Evolutionary conservation across 2,329 filamentous ascomycete genomes (phyloP).

Genomic region (Trichoderma citrinoviride): DNA sequence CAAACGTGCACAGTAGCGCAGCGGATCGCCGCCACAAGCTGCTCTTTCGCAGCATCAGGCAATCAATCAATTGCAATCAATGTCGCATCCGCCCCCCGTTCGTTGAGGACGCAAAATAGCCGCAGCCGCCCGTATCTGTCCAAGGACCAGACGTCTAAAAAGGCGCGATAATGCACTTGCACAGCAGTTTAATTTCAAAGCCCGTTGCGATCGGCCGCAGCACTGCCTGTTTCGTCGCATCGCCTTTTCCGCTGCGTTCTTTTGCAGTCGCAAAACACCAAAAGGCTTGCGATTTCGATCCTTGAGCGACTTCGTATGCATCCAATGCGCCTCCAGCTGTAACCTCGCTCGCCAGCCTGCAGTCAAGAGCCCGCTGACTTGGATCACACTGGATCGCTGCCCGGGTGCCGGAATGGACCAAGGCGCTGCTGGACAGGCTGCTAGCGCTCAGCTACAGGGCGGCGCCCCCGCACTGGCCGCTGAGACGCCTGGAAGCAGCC

Average conservation of each 20-base stretch:
- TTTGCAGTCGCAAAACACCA: slow-evolving; percentile 6
- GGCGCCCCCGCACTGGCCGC: slow-evolving; percentile 13
- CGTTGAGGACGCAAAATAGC: neutral
- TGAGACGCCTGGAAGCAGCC: neutral
- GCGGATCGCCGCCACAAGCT: neutral
- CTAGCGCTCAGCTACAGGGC: slow-evolving; percentile 20
- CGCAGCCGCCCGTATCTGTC: neutral
- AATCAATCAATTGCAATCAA: neutral
- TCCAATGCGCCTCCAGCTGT: neutral
- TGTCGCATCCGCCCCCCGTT: neutral
- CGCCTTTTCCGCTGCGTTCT: neutral
- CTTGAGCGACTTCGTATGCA: neutral
- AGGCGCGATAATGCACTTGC: no score
- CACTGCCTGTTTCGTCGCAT: slow-evolving; percentile 10
- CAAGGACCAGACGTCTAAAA: no score
- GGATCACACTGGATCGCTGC: slow-evolving; percentile 16
- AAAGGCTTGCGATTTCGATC: neutral
- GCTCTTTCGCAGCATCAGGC: neutral
- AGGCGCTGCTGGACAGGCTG: slow-evolving; percentile 24
- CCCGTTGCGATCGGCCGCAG: slow-evolving; percentile 4
- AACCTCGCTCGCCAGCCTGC: no score
- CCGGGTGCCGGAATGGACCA: slow-evolving; percentile 33
- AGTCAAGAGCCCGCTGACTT: neutral
- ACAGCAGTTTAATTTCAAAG: neutral
- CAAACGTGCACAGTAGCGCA: neutral